These are phyloP conservation scores for Kitagawia praeruptora DNA, from an alignment of 129 eudicot genomes.

Conservation along the genomic window DNA sequence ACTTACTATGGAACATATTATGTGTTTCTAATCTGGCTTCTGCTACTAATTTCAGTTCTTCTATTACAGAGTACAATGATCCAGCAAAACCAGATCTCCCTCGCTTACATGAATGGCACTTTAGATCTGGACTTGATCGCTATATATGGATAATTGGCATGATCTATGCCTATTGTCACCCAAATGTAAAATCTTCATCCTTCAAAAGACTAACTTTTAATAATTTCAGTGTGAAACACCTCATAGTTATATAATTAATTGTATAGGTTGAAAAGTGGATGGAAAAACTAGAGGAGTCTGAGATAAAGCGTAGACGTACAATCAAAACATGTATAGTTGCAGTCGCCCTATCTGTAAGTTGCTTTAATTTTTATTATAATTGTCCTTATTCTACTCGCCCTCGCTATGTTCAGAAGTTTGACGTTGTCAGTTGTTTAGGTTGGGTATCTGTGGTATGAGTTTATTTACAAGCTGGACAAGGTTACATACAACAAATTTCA, in stretches of 20 bases:
- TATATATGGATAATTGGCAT: slow-evolving; percentile 94
- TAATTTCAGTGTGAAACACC: not conserved
- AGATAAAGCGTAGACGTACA: slow-evolving; percentile 53
- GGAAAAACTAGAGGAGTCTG: slow-evolving; percentile 91
- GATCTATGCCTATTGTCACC: slow-evolving; percentile 89
- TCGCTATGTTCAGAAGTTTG: slow-evolving; percentile 15
- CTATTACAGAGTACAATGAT: slow-evolving; percentile 68
- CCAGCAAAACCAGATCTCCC: slow-evolving; percentile 94
- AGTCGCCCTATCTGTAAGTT: slow-evolving; percentile 54
- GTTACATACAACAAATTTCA: slow-evolving; percentile 76
- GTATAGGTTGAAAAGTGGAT: slow-evolving; percentile 87
- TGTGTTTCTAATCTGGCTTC: not conserved
- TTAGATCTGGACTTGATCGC: slow-evolving; percentile 94
- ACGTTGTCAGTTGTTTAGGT: slow-evolving; percentile 37
- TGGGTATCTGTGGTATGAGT: slow-evolving; percentile 88
- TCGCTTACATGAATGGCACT: slow-evolving; percentile 90
- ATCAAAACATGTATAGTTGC: slow-evolving; percentile 64
- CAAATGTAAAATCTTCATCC: slow-evolving; percentile 45
- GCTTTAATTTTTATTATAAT: not conserved
- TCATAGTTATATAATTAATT: not conserved
- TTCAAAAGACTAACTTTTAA: not conserved
- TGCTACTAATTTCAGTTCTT: slow-evolving; percentile 1
- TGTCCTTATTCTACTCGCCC: not conserved
- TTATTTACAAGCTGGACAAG: slow-evolving; percentile 82
- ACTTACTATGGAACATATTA: not conserved